Evolutionary conservation across 345 rosid genomes (phyloP).

Genomic region (Lagerstroemia speciosa): DNA sequence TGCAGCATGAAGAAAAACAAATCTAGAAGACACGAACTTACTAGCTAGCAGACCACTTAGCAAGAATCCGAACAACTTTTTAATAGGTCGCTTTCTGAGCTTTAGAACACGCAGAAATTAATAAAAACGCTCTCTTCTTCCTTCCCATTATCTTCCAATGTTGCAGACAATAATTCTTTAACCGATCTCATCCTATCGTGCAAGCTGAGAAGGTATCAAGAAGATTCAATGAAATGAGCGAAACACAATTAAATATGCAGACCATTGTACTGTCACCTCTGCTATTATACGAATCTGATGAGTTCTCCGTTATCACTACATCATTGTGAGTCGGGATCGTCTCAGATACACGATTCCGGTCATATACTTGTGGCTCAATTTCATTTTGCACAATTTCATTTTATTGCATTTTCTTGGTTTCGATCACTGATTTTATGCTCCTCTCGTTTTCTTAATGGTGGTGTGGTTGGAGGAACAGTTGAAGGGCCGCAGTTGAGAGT

Average conservation of each 20-base stretch:
- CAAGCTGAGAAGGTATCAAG: background rate
- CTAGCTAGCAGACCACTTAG: background rate
- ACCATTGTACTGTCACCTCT: too few species aligned
- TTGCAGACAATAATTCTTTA: too few species aligned
- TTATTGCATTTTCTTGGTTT: background rate
- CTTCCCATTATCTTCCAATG: background rate
- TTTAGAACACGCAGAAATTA: slow-evolving; percentile 25
- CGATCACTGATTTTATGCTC: background rate
- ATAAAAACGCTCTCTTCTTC: background rate
- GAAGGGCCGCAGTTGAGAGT: slow-evolving; percentile 4
- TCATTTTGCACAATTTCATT: background rate
- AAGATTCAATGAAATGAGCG: background rate
- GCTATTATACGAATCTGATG: too few species aligned
- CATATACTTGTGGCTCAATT: background rate
- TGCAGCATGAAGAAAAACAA: background rate
- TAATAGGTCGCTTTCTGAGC: slow-evolving; percentile 23
- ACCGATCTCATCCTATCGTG: background rate
- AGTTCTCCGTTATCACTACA: too few species aligned
- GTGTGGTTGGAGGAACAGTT: slow-evolving; percentile 2
- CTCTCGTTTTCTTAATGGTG: background rate
- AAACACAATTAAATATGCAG: background rate
- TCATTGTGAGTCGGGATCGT: too few species aligned
- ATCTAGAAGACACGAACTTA: background rate
- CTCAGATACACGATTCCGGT: background rate
- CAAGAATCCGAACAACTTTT: slow-evolving; percentile 15